phyloP scores from a whole-genome alignment of 495 filamentous ascomycete genomes.

The Lichina pygmaea region DNA sequence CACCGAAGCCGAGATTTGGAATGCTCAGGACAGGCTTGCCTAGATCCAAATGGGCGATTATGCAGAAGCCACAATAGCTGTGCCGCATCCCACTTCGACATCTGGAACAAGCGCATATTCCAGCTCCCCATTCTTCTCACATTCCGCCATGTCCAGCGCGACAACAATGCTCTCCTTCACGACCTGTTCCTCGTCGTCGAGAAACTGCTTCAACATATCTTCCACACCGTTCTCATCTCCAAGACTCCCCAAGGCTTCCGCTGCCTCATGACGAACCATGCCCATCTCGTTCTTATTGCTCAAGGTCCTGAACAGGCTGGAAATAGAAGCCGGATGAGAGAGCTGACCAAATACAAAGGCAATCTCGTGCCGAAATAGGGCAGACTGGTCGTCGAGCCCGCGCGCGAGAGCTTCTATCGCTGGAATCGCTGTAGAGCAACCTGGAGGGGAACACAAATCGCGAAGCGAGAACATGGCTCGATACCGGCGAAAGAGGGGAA shows the following conservation, averaged over 20 bases:
- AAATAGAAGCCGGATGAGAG: conserved; percentile 84
- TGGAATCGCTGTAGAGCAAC: conserved; percentile 60
- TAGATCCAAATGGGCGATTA: neutral
- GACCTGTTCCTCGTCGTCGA: conserved; percentile 74
- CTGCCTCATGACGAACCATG: conserved; percentile 96
- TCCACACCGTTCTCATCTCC: conserved; percentile 87
- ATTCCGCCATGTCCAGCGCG: conserved; percentile 93
- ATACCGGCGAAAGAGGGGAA: conserved; percentile 77
- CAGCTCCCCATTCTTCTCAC: conserved; percentile 62
- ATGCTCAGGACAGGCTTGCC: neutral
- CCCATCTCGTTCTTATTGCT: conserved; percentile 56
- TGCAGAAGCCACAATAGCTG: neutral
- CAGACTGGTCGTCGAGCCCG: conserved; percentile 64
- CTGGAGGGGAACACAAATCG: conserved; percentile 75
- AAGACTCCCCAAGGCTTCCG: conserved; percentile 87
- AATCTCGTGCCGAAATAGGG: conserved; percentile 93
- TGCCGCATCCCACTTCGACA: neutral
- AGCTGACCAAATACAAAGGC: conserved; percentile 97
- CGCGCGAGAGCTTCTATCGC: conserved; percentile 67
- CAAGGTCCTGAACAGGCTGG: conserved; percentile 52
- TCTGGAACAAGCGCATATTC: conserved; percentile 82
- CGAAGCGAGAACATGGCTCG: conserved; percentile 93
- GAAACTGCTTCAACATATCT: conserved; percentile 52
- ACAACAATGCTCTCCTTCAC: conserved; percentile 88
- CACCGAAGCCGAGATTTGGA: neutral